Evolutionary conservation across 305 asterid species (phyloP), one percentile per base, ranked within the genome.

Genomic region (Solanum hybrid): DNA sequence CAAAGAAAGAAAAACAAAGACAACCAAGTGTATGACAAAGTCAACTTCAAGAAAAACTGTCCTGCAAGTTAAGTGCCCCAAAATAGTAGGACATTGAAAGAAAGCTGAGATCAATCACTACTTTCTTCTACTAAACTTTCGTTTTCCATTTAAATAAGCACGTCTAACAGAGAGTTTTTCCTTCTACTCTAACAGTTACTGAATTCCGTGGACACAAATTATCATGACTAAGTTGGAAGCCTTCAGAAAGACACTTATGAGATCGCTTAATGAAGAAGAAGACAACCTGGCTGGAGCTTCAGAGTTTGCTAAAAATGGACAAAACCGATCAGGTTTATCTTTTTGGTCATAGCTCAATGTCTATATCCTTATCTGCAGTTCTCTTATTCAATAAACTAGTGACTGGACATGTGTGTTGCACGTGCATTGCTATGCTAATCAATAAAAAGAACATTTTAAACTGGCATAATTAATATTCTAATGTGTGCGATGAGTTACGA

Each of bases 221-320:
- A 41, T 39, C 24, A 12, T 7, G 36, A 82, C 70, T 72, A 72
- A 97, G 99, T 92, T 96, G 97, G 99, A 96, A 91, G 94, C 93
- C 90, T 97, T 97, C 90, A 95, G 98, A 89, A 97, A 97, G 96
- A 97, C 98, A 29, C 97, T 96, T 80, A 94, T 96, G 99, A 93
- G 94, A 68, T 97, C 98, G 3, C 99, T 96, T 51, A 95, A 96
- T 93, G 99, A 97, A 10, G 98, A 96, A 41, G 98, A 96, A 29
- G 99, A 94, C 80, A 93, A 88, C 90, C 89, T 94, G n/a, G 96
- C 94, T 70, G 90, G 92, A 89, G 95, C 91, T 79, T 90, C 92
- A 45, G 89, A 83, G 90, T 91, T 91, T 86, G 91, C 90, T 13
- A 86, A 89, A 31, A 34, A 11, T 86, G 91, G 85, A 38, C 91